phyloP scores from a whole-genome alignment of 768 basidiomycete genomes.

The Gymnopilus junonius region DNA sequence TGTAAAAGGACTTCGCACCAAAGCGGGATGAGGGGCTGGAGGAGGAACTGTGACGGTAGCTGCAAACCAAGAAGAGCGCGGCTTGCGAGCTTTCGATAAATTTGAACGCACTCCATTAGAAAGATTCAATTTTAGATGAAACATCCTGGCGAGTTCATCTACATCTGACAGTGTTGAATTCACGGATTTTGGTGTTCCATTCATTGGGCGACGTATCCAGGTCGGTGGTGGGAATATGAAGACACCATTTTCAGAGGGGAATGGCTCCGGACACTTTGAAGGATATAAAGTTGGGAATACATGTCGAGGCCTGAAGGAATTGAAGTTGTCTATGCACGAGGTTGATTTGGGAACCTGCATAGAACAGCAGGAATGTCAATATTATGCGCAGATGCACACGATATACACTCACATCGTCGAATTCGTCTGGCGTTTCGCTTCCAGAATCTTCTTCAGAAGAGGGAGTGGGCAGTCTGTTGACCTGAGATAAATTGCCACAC shows the following conservation, averaged over 20 bases:
- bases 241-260: constrained; percentile 8
- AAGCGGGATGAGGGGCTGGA: constrained; percentile 31
- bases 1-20: constrained; percentile 16
- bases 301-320: constrained; percentile 11
- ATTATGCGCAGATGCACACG: too few species aligned
- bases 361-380: too few species aligned
- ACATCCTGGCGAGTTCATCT: constrained; percentile 24
- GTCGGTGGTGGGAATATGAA: constrained; percentile 32
- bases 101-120: not conserved
- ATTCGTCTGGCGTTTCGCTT: too few species aligned
- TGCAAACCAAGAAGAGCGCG: constrained; percentile 25
- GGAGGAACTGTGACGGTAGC: constrained; percentile 25
- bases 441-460: not conserved
- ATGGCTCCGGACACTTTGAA: not conserved
- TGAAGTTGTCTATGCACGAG: not conserved
- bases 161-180: too few species aligned
- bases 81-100: not conserved
- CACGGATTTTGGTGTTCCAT: too few species aligned
- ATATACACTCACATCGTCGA: too few species aligned
- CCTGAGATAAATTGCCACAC: too few species aligned
- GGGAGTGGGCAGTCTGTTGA: not conserved
- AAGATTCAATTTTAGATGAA: constrained; percentile 30
- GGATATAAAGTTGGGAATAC: constrained; percentile 29
- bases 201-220: constrained; percentile 34
- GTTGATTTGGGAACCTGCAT: not conserved